Conservation (phyloP, 2,329 filamentous ascomycete genomes). For the Sordariomycetes sp. region DNA sequence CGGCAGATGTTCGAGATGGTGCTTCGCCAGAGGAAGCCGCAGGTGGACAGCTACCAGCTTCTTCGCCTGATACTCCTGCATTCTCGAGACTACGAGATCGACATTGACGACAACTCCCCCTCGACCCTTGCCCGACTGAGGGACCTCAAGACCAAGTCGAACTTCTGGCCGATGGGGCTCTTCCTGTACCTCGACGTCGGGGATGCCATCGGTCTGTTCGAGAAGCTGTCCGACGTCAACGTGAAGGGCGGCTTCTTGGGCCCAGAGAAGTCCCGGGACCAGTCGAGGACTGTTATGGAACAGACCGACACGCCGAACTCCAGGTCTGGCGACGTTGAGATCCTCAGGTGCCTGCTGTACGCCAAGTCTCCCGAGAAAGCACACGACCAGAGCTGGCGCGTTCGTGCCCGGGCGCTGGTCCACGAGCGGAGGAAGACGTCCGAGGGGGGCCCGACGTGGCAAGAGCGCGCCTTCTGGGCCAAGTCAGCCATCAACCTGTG, state of each 20-base stretch:
- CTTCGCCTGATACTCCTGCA: slow-evolving; percentile 13
- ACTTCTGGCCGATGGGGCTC: slow-evolving; percentile 4
- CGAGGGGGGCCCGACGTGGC: slow-evolving; percentile 11
- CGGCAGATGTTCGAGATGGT: neutral
- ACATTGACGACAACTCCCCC: slow-evolving; percentile 12
- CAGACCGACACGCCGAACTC: neutral
- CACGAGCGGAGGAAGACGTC: slow-evolving; percentile 13
- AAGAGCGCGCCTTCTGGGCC: slow-evolving; percentile 14
- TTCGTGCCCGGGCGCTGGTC: slow-evolving; percentile 7
- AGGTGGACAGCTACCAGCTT: slow-evolving; percentile 18
- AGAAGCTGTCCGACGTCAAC: neutral
- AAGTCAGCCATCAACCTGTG: slow-evolving; percentile 15
- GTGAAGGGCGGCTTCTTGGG: neutral
- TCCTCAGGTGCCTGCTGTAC: neutral
- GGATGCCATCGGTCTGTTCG: neutral
- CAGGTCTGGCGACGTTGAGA: neutral
- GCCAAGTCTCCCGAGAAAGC: neutral
- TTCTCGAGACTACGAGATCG: slow-evolving; percentile 8
- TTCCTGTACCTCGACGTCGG: neutral
- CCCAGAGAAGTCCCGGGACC: neutral
- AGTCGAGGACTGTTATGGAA: neutral
- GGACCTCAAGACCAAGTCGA: slow-evolving; percentile 4
- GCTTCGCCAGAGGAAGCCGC: slow-evolving; percentile 14
- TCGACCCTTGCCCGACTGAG: slow-evolving; percentile 4
- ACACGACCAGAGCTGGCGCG: slow-evolving; percentile 7